Evolutionary conservation across 2,329 filamentous ascomycete species (phyloP).

Genomic region (Chaetomium sp.): DNA sequence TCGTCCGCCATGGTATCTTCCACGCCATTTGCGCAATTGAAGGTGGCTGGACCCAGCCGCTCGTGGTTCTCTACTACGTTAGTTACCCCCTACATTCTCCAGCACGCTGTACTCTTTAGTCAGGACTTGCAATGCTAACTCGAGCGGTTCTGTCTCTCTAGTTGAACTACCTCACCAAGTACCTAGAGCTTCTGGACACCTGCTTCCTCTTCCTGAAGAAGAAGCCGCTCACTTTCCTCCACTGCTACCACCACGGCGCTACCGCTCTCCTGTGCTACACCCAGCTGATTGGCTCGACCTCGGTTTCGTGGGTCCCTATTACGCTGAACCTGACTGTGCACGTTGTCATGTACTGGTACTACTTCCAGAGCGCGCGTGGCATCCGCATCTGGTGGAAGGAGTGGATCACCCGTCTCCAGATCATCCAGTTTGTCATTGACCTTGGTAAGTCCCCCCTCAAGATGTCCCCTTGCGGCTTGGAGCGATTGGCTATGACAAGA

Average conservation of each 20-base stretch:
- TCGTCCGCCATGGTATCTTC: slow-evolving; percentile 78
- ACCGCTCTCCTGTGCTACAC: slow-evolving; percentile 97
- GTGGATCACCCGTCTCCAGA: slow-evolving; percentile 97
- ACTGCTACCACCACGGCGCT: slow-evolving; percentile 97
- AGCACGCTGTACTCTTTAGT: no score
- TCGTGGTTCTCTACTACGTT: slow-evolving; percentile 96
- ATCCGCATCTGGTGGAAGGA: slow-evolving; percentile 99
- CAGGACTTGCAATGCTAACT: no score
- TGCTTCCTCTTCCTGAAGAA: slow-evolving; percentile 98
- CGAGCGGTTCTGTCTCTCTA: slow-evolving; percentile 7
- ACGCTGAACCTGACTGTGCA: slow-evolving; percentile 88
- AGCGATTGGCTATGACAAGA: neutral
- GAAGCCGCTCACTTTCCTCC: slow-evolving; percentile 97
- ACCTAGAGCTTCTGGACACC: slow-evolving; percentile 90
- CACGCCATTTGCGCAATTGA: slow-evolving; percentile 73
- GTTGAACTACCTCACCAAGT: slow-evolving; percentile 60
- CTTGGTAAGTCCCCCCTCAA: slow-evolving; percentile 57
- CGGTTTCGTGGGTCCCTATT: slow-evolving; percentile 93
- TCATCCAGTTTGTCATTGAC: slow-evolving; percentile 94
- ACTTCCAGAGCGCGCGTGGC: slow-evolving; percentile 96
- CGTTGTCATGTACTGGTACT: slow-evolving; percentile 99
- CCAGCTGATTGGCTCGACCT: slow-evolving; percentile 84
- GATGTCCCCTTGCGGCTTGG: neutral
- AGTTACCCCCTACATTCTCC: slow-evolving; percentile 32
- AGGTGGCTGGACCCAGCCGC: slow-evolving; percentile 88